phyloP scores from a whole-genome alignment of 2,329 filamentous ascomycete genomes.

The Cladosporium sp. region DNA sequence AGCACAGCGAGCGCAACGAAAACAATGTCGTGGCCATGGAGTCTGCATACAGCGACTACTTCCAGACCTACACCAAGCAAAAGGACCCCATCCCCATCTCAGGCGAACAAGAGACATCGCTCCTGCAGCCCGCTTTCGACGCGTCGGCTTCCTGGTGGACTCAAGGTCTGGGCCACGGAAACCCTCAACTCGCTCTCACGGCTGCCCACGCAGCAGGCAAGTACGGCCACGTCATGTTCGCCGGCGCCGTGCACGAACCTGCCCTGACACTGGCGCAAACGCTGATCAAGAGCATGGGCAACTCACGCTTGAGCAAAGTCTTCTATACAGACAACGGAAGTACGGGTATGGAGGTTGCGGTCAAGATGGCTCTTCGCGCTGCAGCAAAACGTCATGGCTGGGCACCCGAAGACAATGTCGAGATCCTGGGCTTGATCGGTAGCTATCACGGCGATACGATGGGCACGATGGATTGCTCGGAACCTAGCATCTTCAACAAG shows the following conservation, averaged over 20 bases:
- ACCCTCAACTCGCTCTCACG: conserved; percentile 65
- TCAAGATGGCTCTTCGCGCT: conserved; percentile 79
- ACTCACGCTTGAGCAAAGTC: conserved; percentile 63
- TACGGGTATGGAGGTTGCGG: conserved; percentile 76
- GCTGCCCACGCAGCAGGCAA: conserved; percentile 77
- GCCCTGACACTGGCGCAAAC: conserved; percentile 65
- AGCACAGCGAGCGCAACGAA: conserved; percentile 62
- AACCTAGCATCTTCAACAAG: conserved; percentile 72
- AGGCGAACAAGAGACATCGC: conserved; percentile 20
- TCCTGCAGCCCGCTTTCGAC: conserved; percentile 68
- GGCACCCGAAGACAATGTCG: conserved; percentile 49
- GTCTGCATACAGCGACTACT: conserved; percentile 74
- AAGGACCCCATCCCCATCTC: conserved; percentile 24
- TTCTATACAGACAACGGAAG: conserved; percentile 85
- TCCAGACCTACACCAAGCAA: conserved; percentile 54
- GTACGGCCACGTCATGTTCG: conserved; percentile 88
- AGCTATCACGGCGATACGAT: conserved; percentile 88
- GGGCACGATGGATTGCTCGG: conserved; percentile 79
- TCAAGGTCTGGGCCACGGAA: conserved; percentile 78
- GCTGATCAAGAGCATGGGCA: conserved; percentile 57
- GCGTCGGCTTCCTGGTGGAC: conserved; percentile 91
- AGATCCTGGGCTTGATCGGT: conserved; percentile 68
- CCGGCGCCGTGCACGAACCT: conserved; percentile 72
- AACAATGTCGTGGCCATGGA: conserved; percentile 70
- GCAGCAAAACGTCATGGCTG: conserved; percentile 57